Evolutionary conservation across 441 rosid species (phyloP), one percentile per base, ranked within the genome.

Genomic region (Erodium chrysanthum): DNA sequence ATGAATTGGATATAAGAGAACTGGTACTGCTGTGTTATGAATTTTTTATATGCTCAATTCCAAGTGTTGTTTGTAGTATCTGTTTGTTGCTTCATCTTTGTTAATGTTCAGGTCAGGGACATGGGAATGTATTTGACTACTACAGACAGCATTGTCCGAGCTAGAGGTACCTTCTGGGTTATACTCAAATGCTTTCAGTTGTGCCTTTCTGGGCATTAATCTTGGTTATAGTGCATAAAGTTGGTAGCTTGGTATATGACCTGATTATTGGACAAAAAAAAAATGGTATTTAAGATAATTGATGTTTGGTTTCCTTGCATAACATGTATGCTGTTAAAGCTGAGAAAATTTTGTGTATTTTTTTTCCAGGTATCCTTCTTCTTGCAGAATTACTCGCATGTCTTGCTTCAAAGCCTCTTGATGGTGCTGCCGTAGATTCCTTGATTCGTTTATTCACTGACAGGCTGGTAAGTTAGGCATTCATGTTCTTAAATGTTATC

Each of bases 41-140:
- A 40, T 29, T 7, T 11, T 22, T 9, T 54, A 17, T 61, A 29
- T 17, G 52, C 27, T 56, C 5, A 22, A 15, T 21, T 67, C 3
- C 44, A 21, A 33, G 59, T 61, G 64, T 8, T 25, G 62, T 62
- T 52, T 20, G 21, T 33, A 37, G 44, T 64, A 14, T 46, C 9
- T 1, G 4, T 1, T 27, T 33, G 65, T 67, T 22, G 14, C 46
- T 20, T 44, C n/a, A 8, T 60, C 33, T 60, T 56, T 64, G 66
- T 54, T 18, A 10, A 65, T 58, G 5, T 58, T 54, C 67, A 93
- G 97, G 95, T 88, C 64, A 77, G 69, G 76, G 97, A 91, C 81
- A 82, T 93, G 97, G 95, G 80, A 1, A 71, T 86, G 91, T 91
- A 89, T 84, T 76, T 91, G 83, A 89, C 95, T 5, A 84, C 85